A percentile compares a stretch with the other conserved stretches of the same genome.
phyloP scores from a whole-genome alignment of 2,329 filamentous ascomycete genomes.

The Claviceps spartinae region DNA sequence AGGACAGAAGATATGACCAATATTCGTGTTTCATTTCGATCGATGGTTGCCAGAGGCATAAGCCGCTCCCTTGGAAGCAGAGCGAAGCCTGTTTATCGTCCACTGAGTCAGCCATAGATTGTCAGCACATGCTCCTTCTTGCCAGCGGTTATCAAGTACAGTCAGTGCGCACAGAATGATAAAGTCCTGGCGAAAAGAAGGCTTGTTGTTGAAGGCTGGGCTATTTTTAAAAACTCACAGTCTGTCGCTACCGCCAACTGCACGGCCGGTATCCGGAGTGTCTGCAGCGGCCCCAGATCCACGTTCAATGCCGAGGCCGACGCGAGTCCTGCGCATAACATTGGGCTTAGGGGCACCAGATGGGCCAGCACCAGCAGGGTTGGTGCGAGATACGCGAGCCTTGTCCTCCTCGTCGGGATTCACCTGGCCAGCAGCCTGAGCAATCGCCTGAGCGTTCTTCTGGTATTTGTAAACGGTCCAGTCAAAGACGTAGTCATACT shows the following conservation, averaged over 20 bases:
- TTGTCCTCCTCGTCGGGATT: slow-evolving; percentile 67
- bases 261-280: slow-evolving; percentile 59
- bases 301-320: slow-evolving; percentile 50
- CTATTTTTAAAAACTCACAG: slow-evolving; percentile 70
- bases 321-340: slow-evolving; percentile 59
- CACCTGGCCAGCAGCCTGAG: slow-evolving; percentile 57
- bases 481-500: slow-evolving; percentile 99
- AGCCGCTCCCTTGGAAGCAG: slow-evolving; percentile 58
- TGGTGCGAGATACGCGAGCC: slow-evolving; percentile 52
- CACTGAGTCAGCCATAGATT: slow-evolving; percentile 70
- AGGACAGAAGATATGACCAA: slow-evolving; percentile 2
- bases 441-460: slow-evolving; percentile 91
- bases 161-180: slow-evolving; percentile 69
- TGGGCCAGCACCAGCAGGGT: slow-evolving; percentile 49
- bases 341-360: slow-evolving; percentile 55
- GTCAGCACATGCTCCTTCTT: slow-evolving; percentile 58
- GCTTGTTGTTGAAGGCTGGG: slow-evolving; percentile 24
- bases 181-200: slow-evolving; percentile 72
- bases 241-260: slow-evolving; percentile 72
- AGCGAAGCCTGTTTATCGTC: slow-evolving; percentile 75
- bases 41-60: slow-evolving; percentile 27
- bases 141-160: slow-evolving; percentile 61
- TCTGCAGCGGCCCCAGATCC: slow-evolving; percentile 44
- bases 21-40: slow-evolving; percentile 19
- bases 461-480: slow-evolving; percentile 99